Evolutionary conservation across 1,139 yeast genomes (phyloP).

Genomic region (Williopsis jadinii): DNA sequence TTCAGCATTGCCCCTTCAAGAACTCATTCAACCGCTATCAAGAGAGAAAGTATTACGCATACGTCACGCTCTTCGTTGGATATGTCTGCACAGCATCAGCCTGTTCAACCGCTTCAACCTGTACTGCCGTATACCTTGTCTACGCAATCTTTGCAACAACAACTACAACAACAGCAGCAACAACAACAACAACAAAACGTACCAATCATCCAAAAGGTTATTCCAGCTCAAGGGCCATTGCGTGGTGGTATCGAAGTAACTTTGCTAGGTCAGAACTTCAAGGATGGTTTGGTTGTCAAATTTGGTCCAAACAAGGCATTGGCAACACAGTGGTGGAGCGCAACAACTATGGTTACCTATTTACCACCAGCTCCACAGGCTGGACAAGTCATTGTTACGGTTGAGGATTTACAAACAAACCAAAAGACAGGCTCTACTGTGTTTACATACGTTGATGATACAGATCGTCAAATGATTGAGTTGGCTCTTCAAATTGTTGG

Average conservation of each 20-base stretch:
- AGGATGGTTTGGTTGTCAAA: slow-evolving; percentile 72
- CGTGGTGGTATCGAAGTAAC: slow-evolving; percentile 96
- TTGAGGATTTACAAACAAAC: slow-evolving; percentile 38
- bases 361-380: slow-evolving; percentile 85
- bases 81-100: neutral
- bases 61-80: slow-evolving; percentile 1
- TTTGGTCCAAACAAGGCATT: slow-evolving; percentile 81
- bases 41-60: neutral
- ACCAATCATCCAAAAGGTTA: slow-evolving; percentile 61
- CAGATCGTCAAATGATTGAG: slow-evolving; percentile 87
- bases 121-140: slow-evolving; percentile 1
- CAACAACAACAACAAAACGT: slow-evolving; percentile 8
- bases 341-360: slow-evolving; percentile 85
- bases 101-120: neutral
- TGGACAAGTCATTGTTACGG: slow-evolving; percentile 87
- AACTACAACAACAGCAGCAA: slow-evolving; percentile 4
- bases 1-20: slow-evolving; percentile 22
- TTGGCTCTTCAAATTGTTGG: slow-evolving; percentile 92
- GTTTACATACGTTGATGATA: slow-evolving; percentile 87
- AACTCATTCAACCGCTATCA: slow-evolving; percentile 14
- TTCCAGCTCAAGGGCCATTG: slow-evolving; percentile 91
- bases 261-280: slow-evolving; percentile 77
- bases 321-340: slow-evolving; percentile 95
- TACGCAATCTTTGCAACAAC: neutral
- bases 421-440: slow-evolving; percentile 28